These are phyloP conservation scores for Linnemannia schmuckeri DNA, from an alignment of 192 early-diverging fungal species.

Conservation along the genomic window DNA sequence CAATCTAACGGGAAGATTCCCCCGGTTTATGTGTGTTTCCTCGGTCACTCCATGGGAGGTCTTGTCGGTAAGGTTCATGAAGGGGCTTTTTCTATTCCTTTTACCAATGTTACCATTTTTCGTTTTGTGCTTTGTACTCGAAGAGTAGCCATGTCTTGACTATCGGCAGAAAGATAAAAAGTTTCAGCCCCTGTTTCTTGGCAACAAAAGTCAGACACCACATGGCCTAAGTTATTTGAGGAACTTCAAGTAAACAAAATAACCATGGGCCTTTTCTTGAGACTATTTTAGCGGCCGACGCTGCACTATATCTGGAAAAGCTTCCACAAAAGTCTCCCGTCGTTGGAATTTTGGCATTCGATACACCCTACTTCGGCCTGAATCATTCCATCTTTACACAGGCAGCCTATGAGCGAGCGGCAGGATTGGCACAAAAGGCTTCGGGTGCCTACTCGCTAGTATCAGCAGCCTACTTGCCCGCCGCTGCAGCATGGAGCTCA, in stretches of 20 bases:
- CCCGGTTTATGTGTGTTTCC: constrained; percentile 43
- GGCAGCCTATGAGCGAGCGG: constrained; percentile 51
- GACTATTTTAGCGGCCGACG: constrained; percentile 61
- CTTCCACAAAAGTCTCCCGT: constrained; percentile 26
- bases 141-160: background rate
- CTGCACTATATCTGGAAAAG: constrained; percentile 50
- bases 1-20: constrained; percentile 16
- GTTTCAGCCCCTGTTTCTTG: background rate
- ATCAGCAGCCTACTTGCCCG: constrained; percentile 24
- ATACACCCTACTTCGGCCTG: constrained; percentile 69
- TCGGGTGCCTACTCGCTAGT: constrained; percentile 27
- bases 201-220: background rate
- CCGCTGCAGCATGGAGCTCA: constrained; percentile 20
- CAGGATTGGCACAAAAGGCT: constrained; percentile 51
- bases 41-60: constrained; percentile 72
- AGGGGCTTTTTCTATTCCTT: no score
- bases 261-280: background rate
- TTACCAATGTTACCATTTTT: background rate
- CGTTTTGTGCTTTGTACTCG: background rate
- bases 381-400: constrained; percentile 55
- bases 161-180: background rate
- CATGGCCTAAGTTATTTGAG: background rate
- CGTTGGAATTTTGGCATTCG: constrained; percentile 67
- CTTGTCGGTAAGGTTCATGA: constrained; percentile 62
- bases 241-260: background rate